phyloP scores from a whole-genome alignment of 768 basidiomycete genomes.

The Boletellus ananiceps region DNA sequence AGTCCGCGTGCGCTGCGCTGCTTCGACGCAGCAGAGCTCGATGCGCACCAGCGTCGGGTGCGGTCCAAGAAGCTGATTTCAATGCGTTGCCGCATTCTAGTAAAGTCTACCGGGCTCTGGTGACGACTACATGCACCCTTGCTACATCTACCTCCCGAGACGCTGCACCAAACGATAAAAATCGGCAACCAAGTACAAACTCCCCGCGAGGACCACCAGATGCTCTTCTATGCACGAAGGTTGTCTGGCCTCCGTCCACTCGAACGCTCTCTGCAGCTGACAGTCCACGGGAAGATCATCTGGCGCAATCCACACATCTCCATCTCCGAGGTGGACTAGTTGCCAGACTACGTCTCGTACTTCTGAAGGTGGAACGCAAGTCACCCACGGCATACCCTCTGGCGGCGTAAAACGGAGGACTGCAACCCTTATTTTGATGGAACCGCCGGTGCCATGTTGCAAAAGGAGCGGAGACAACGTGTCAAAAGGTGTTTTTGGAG shows the following conservation, averaged over 20 bases:
- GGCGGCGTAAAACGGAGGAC: conserved; percentile 66
- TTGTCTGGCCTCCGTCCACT: conserved; percentile 34
- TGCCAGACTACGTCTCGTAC: conserved; percentile 42
- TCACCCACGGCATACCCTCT: conserved; percentile 95
- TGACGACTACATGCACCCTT: background rate
- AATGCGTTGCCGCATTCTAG: background rate
- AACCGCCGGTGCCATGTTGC: conserved; percentile 26
- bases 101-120: background rate
- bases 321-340: conserved; percentile 38
- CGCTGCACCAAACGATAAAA: conserved; percentile 58
- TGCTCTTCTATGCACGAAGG: conserved; percentile 20
- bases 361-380: conserved; percentile 49
- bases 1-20: conserved; percentile 2
- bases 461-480: conserved; percentile 67
- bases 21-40: background rate
- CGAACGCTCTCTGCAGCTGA: conserved; percentile 47
- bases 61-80: background rate
- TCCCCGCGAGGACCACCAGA: conserved; percentile 80
- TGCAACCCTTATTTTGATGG: conserved; percentile 43
- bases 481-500: conserved; percentile 72
- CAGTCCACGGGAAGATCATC: conserved; percentile 29
- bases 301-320: conserved; percentile 43
- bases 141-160: conserved; percentile 7
- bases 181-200: conserved; percentile 92
- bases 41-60: background rate